Percentiles rank a stretch among this genome's conserved stretches.
These are phyloP conservation scores for Pseudogymnoascus verrucosus DNA, from an alignment of 2,329 filamentous ascomycete species.

Conservation along the genomic window DNA sequence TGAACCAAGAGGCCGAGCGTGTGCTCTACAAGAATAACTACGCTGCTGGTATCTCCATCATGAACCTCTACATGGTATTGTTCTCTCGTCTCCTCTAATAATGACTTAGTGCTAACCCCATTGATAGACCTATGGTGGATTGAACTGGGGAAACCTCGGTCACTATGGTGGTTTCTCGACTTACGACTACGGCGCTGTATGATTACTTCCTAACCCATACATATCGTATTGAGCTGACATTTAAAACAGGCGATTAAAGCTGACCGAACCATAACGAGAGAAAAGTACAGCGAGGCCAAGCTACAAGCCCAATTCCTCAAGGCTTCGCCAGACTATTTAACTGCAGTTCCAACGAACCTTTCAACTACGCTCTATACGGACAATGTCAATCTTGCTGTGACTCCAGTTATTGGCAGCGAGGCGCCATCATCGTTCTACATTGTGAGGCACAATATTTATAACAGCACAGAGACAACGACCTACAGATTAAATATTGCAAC, in stretches of 20 bases:
- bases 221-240: background rate
- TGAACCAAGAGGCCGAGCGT: conserved; percentile 61
- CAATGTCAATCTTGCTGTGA: conserved; percentile 52
- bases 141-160: conserved; percentile 73
- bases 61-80: conserved; percentile 65
- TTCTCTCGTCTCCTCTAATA: background rate
- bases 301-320: conserved; percentile 16
- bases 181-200: conserved; percentile 43
- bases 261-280: conserved; percentile 7
- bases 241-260: conserved; percentile 11
- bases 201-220: background rate
- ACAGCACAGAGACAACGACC: conserved; percentile 42
- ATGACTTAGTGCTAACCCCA: conserved; percentile 22
- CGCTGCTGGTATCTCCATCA: conserved; percentile 54
- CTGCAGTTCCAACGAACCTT: conserved; percentile 7
- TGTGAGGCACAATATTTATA: conserved; percentile 55
- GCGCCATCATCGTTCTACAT: conserved; percentile 54
- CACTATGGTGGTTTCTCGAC: conserved; percentile 53
- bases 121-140: conserved; percentile 58
- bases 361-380: conserved; percentile 52
- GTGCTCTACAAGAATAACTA: conserved; percentile 70
- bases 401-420: conserved; percentile 46
- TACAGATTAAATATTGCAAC: conserved; percentile 57
- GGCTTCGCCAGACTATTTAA: conserved; percentile 17
- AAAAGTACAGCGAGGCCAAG: conserved; percentile 14